Base-by-base conservation (phyloP, 805 yeast genomes). In the Myxozyma nipponensis region DNA sequence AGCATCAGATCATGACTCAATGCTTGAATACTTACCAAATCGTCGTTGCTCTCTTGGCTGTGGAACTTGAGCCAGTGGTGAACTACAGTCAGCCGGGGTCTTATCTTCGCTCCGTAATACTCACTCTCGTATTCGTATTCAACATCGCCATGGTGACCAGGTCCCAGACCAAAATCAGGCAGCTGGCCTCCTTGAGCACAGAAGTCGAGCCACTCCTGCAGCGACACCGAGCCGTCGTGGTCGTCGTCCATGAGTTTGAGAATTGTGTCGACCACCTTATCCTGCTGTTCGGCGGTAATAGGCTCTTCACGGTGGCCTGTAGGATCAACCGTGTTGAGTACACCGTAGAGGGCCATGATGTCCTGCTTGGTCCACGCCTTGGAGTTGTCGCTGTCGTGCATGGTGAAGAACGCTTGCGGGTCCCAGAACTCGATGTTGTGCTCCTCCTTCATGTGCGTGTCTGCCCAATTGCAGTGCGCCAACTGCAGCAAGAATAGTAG, bases 111-210 rank as follows among this genome's bases (percentile, higher is more conserved):
- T 28, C 7, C 32, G 32, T 28, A 7, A n/a, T 28, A 34, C 13
- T 19, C 17, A 52, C 57, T 82, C 66, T 91, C 97, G 65, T 90
- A 91, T 66, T 90, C 97, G 59, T 80, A 77, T 68, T 90, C 98
- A 63, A 89, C 91, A 69, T 87, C 96, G 32, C 89, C 83, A 69
- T 90, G 96, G 64, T 90, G 96, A 24, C 96, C 96, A 5, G 87
- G 90, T 26, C 97, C 98, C 52, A 83, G 81, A 6, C 96, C 95
- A 66, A 90, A 81, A 67, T 91, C 97, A 0, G 97, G 97, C 63
- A 91, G 78, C 56, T 78, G 78, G 1, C 84, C 83, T 6, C 95
- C 95, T 10, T 66, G 69, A 1, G 67, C 66, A 6, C 78, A 75
- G 66, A 78, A 90, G 13, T 69, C 70, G 39, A 79, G 61, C 82